A percentile compares a stretch with the other conserved stretches of the same genome.
Conservation (phyloP, 139 green algal species). For the Micractinium sp. region DNA sequence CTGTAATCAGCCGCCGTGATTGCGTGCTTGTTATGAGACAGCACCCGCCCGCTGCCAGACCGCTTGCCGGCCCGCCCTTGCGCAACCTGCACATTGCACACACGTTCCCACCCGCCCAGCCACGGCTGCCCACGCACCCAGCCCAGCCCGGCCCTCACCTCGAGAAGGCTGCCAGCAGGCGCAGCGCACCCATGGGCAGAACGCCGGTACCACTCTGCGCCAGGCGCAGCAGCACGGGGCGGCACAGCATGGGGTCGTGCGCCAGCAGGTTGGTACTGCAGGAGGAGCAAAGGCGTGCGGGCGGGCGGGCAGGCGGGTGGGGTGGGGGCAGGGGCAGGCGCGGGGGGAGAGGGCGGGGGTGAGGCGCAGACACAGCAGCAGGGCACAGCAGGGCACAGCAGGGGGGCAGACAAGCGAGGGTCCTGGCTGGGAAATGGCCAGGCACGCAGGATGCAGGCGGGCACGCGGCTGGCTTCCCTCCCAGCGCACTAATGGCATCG, state of each 20-base stretch:
- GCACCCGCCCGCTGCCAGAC: no score
- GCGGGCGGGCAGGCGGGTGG: neutral
- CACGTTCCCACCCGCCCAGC: no score
- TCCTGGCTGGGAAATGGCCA: neutral
- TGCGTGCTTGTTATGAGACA: no score
- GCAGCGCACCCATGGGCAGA: constrained; percentile 29
- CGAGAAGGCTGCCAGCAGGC: constrained; percentile 36
- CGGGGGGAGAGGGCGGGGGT: neutral
- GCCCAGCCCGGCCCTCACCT: neutral
- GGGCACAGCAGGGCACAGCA: neutral
- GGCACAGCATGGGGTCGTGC: constrained; percentile 37
- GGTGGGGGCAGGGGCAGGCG: no score
- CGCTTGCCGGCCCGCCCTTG: neutral
- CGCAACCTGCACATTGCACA: no score
- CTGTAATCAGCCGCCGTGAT: neutral
- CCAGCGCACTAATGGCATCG: no score
- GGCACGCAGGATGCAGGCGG: neutral
- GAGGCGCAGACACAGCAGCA: neutral
- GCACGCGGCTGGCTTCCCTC: no score
- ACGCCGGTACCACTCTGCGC: constrained; percentile 6
- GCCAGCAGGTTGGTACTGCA: constrained; percentile 24
- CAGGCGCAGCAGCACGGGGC: constrained; percentile 29
- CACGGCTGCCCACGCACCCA: neutral
- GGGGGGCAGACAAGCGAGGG: neutral
- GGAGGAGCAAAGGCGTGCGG: neutral